These are phyloP conservation scores for Exophiala oligosperma DNA, from an alignment of 2,329 filamentous ascomycete genomes.

Conservation along the genomic window DNA sequence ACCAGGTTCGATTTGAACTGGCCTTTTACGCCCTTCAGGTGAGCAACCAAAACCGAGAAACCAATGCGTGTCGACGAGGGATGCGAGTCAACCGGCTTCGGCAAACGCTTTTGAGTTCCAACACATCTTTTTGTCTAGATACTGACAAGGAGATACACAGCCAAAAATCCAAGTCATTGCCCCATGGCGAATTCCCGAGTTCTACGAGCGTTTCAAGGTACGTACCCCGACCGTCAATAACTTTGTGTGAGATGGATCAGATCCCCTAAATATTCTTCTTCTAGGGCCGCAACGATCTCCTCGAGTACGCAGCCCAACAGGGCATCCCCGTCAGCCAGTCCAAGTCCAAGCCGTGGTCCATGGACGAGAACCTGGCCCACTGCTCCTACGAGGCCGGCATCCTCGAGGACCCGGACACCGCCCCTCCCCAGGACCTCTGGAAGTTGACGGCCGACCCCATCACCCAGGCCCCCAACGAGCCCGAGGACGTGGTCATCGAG, in stretches of 20 bases:
- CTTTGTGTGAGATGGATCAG: too few relatives aligned
- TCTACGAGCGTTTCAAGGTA: conserved; percentile 47
- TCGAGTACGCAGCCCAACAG: conserved; percentile 48
- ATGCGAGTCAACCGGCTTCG: too few relatives aligned
- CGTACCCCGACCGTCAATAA: too few relatives aligned
- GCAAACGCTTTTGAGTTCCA: too few relatives aligned
- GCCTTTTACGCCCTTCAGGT: conserved; percentile 47
- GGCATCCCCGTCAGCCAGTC: conserved; percentile 50
- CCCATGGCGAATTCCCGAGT: conserved; percentile 50
- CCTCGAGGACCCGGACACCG: conserved; percentile 62
- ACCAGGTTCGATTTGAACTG: conserved; percentile 52
- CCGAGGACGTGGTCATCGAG: conserved; percentile 68
- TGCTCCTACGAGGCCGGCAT: conserved; percentile 68
- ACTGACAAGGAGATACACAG: conserved; percentile 16
- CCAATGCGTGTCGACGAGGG: too few relatives aligned
- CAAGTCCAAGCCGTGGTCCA: conserved; percentile 51
- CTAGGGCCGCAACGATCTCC: conserved; percentile 47
- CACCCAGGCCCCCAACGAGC: conserved; percentile 57
- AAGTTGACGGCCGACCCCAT: conserved; percentile 56
- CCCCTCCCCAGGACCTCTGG: conserved; percentile 76
- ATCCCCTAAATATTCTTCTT: too few relatives aligned
- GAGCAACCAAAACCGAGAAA: too few relatives aligned
- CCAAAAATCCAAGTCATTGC: conserved; percentile 50
- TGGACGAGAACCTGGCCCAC: conserved; percentile 70
- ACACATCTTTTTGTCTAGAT: too few relatives aligned